phyloP scores from a whole-genome alignment of 345 rosid species.

The Sisymbrium irio region DNA sequence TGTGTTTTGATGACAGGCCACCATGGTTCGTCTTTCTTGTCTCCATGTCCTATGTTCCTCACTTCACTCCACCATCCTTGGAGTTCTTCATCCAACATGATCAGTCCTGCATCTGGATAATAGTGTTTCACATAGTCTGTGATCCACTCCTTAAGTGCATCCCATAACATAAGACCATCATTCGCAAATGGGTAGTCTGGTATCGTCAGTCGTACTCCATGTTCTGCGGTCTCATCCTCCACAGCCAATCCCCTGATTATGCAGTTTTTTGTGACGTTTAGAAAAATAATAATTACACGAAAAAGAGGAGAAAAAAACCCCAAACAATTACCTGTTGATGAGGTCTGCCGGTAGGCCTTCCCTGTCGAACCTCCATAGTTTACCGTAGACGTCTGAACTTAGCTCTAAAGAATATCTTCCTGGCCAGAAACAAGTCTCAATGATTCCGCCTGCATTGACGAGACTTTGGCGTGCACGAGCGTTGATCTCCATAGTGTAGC shows the following conservation, averaged over 20 bases:
- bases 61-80: constrained; percentile 40
- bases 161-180: constrained; percentile 37
- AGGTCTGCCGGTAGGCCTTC: constrained; percentile 39
- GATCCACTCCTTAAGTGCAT: constrained; percentile 35
- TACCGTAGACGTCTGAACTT: constrained; percentile 43
- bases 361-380: constrained; percentile 38
- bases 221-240: constrained; percentile 25
- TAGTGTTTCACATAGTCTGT: constrained; percentile 36
- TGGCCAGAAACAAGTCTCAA: constrained; percentile 61
- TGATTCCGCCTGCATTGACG: constrained; percentile 54
- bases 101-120: constrained; percentile 15
- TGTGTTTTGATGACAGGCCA: constrained; percentile 34
- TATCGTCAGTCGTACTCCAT: constrained; percentile 31
- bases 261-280: neutral
- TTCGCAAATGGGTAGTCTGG: constrained; percentile 38
- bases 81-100: constrained; percentile 28
- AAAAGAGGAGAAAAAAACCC: neutral
- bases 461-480: constrained; percentile 62
- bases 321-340: constrained; percentile 26
- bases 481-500: constrained; percentile 80
- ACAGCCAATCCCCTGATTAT: constrained; percentile 31
- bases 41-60: constrained; percentile 31
- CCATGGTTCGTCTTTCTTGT: constrained; percentile 41
- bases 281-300: too few species aligned
- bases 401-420: constrained; percentile 54